Base-by-base conservation (phyloP, 2,329 filamentous ascomycete species). In the Fusarium fujikuroi region DNA sequence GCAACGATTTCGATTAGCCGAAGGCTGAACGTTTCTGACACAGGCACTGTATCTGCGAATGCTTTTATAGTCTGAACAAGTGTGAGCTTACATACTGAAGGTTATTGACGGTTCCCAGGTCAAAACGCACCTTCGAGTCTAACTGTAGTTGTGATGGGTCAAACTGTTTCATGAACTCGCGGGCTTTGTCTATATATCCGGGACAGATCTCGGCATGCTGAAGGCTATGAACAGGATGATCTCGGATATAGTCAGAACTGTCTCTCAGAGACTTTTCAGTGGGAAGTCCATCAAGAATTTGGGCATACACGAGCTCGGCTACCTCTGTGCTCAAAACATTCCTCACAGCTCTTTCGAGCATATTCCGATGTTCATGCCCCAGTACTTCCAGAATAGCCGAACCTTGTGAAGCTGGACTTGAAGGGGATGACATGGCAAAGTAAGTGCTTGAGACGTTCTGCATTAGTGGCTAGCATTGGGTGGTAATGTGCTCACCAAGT, bases 231-330 rank as follows among this genome's bases (percentile, higher is more conserved):
- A 60, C 60, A 0, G 47, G 70, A 2, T 68, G 68, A 9, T 61
- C 62, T 4, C 43, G 6, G 0, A 58, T n/a, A 18, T 30, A 60
- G 9, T 15, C 3, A 1, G 44, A 58, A 21, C 40, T 57, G 7
- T 56, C 57, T 12, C 5, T 34, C 1, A 46, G 3, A 4, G 60
- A 47, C 5, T 40, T 12, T 40, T 52, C 36, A 4, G 25, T 69
- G 0, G 70, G 72, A 8, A 74, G 37, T 3, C 72, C 70, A 16
- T 74, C 72, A 0, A 74, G 40, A 4, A 74, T 69, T 9, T 74
- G 58, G 5, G 67, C 67, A 10, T 56, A 69, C 9, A 54, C 34
- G 0, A 14, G 44, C 10, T 71, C 66, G 9, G 71, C 50, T 9
- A 37, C n/a, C 14, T 74, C 43, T 1, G 62, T 71, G 7, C 32